Percentiles rank a stretch among this genome's conserved stretches.
Conservation (phyloP, 805 yeast genomes). For the Vanderwaltozyma tropicalis region DNA sequence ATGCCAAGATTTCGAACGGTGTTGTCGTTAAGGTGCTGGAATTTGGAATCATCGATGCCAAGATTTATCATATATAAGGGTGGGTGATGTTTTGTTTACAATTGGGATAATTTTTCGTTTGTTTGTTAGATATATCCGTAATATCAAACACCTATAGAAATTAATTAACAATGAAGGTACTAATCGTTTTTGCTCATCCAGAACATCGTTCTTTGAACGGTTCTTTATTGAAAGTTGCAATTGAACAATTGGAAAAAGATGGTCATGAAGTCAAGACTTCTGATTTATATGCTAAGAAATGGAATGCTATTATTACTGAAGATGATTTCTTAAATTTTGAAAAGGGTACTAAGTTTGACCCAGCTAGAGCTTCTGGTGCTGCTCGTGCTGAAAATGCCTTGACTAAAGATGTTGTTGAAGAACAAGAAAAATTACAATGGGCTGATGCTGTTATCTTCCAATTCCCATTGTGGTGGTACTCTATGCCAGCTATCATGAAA, state of each 20-base stretch:
- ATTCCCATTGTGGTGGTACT: constrained; percentile 27
- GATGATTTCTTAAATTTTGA: constrained; percentile 8
- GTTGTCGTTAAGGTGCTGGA: too few species aligned
- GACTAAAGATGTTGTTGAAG: constrained; percentile 21
- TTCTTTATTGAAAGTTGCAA: constrained; percentile 6
- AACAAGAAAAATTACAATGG: constrained; percentile 24
- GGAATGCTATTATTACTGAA: constrained; percentile 11
- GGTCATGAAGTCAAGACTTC: constrained; percentile 16
- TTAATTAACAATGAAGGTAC: constrained; percentile 7
- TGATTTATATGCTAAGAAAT: constrained; percentile 14
- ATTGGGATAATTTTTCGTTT: too few species aligned
- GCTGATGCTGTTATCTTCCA: constrained; percentile 22
- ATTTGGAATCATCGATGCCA: too few species aligned
- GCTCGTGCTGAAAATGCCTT: constrained; percentile 9
- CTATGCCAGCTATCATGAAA: constrained; percentile 25
- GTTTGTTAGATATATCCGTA: too few species aligned
- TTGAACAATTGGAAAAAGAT: constrained; percentile 6
- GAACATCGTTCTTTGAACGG: constrained; percentile 11
- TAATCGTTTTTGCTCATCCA: constrained; percentile 19
- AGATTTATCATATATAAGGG: too few species aligned
- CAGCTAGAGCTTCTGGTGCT: constrained; percentile 12
- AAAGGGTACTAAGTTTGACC: constrained; percentile 8
- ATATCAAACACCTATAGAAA: too few species aligned
- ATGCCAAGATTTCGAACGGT: too few species aligned
- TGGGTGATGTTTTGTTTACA: too few species aligned